phyloP scores from a whole-genome alignment of 805 yeast species.

The Candida xyloterini region DNA sequence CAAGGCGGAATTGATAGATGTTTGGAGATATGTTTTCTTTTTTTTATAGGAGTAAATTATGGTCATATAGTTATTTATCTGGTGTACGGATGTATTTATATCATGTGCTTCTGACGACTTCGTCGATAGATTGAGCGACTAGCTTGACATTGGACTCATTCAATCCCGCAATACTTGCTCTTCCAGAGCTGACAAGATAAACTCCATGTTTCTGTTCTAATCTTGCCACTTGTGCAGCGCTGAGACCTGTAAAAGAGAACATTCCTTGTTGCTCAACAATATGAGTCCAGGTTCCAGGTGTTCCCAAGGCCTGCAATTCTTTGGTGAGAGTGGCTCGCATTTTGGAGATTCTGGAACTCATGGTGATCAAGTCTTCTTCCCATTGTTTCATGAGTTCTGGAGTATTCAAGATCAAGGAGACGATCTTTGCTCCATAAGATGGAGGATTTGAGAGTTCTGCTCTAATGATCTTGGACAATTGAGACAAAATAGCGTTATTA shows the following conservation, averaged over 20 bases:
- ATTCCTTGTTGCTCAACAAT: constrained; percentile 89
- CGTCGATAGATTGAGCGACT: constrained; percentile 81
- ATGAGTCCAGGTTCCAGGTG: constrained; percentile 94
- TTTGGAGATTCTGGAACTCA: constrained; percentile 77
- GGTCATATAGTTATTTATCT: not conserved
- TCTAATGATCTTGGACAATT: constrained; percentile 71
- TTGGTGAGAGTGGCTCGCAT: constrained; percentile 74
- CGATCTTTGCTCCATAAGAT: constrained; percentile 92
- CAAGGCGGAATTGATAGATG: not conserved
- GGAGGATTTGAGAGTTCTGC: constrained; percentile 93
- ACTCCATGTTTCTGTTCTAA: constrained; percentile 77
- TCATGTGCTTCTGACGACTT: constrained; percentile 48
- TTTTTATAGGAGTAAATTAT: not conserved
- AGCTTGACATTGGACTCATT: constrained; percentile 72
- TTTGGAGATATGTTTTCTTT: not conserved
- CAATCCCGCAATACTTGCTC: constrained; percentile 93
- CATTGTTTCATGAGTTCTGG: constrained; percentile 73
- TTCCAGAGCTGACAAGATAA: constrained; percentile 77
- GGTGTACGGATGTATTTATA: constrained; percentile 1
- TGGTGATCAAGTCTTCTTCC: constrained; percentile 77
- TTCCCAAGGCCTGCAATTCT: constrained; percentile 55
- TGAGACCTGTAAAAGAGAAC: constrained; percentile 93
- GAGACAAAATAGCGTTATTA: constrained; percentile 63
- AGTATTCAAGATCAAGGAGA: constrained; percentile 65
- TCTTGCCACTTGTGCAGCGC: constrained; percentile 69